A percentile compares a stretch with the other conserved stretches of the same genome.
Conservation (phyloP, 2,329 filamentous ascomycete species). For the Aureobasidium sp. region DNA sequence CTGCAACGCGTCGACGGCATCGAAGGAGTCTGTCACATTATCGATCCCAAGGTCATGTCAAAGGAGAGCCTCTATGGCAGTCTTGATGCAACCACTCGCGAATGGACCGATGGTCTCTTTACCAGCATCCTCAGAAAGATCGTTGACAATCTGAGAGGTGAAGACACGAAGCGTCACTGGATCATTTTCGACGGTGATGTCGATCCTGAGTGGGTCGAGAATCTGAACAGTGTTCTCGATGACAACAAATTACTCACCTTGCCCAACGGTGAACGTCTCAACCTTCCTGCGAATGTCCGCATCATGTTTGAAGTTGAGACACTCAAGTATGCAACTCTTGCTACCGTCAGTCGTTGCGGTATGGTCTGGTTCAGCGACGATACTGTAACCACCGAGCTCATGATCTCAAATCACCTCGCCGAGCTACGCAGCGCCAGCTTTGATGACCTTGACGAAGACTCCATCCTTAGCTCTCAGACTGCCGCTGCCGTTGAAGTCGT, state of each 20-base stretch:
- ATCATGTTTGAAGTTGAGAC: conserved; percentile 99
- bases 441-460: conserved; percentile 93
- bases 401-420: conserved; percentile 86
- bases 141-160: conserved; percentile 94
- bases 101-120: conserved; percentile 98
- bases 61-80: conserved; percentile 96
- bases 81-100: conserved; percentile 89
- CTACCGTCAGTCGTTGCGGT: conserved; percentile 98
- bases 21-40: conserved; percentile 93
- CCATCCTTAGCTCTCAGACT: conserved; percentile 61
- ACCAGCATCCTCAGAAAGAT: conserved; percentile 97
- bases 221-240: conserved; percentile 97
- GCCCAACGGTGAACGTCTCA: conserved; percentile 96
- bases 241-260: conserved; percentile 97
- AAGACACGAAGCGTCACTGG: conserved; percentile 96
- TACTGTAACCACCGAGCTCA: conserved; percentile 86
- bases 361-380: conserved; percentile 99
- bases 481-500: conserved; percentile 62
- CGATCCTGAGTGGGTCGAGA: conserved; percentile 99
- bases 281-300: conserved; percentile 85
- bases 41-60: conserved; percentile 99
- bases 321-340: conserved; percentile 91
- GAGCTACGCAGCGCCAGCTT: conserved; percentile 76
- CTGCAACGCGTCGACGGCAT: conserved; percentile 83
- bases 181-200: conserved; percentile 99